A percentile compares a stretch with the other conserved stretches of the same genome.
phyloP scores from a whole-genome alignment of 2,329 filamentous ascomycete species.

The Biscogniauxia marginata region DNA sequence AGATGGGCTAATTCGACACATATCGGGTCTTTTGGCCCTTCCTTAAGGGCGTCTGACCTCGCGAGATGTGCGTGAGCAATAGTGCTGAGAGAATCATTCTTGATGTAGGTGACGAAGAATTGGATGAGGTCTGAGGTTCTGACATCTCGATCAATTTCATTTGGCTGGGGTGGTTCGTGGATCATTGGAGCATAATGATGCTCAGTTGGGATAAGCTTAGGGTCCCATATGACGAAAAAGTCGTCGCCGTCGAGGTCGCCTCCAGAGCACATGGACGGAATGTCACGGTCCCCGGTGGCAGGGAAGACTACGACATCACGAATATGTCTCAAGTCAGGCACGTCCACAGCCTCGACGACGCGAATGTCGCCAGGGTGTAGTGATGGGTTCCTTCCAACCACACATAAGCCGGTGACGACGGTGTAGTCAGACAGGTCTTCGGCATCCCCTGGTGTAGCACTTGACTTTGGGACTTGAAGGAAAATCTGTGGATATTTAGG shows the following conservation, averaged over 20 bases:
- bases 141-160: constrained; percentile 60
- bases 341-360: constrained; percentile 79
- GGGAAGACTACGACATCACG: constrained; percentile 87
- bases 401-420: constrained; percentile 73
- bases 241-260: constrained; percentile 96
- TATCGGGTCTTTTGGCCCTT: constrained; percentile 64
- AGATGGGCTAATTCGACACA: constrained; percentile 76
- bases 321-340: constrained; percentile 70
- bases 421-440: constrained; percentile 54
- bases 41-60: constrained; percentile 61
- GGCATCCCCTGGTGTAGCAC: constrained; percentile 42
- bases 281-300: constrained; percentile 74
- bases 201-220: constrained; percentile 60
- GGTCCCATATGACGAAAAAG: constrained; percentile 91
- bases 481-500: constrained; percentile 80
- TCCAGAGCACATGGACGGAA: constrained; percentile 93
- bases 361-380: constrained; percentile 91
- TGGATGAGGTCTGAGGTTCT: constrained; percentile 70
- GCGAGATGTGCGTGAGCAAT: constrained; percentile 85
- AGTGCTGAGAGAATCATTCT: constrained; percentile 75
- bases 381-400: constrained; percentile 89
- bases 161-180: constrained; percentile 60
- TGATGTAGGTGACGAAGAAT: constrained; percentile 92
- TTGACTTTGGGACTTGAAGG: constrained; percentile 68
- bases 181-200: constrained; percentile 68